Conservation (phyloP, 495 filamentous ascomycete genomes). For the Xylaria grammica region DNA sequence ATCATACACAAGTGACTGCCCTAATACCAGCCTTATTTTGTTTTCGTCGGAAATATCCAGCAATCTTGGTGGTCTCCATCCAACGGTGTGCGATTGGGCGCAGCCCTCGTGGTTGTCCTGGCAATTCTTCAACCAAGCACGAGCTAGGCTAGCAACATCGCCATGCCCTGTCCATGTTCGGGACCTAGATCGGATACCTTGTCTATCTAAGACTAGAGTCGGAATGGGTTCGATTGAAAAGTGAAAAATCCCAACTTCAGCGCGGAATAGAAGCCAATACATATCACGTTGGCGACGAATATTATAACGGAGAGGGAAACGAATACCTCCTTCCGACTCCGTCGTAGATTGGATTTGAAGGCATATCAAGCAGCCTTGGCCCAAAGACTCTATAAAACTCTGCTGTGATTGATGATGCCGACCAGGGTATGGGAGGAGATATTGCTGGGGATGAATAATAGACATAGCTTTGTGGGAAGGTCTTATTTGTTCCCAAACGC, state of each 20-base stretch:
- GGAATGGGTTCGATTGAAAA: background rate
- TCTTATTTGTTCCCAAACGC: background rate
- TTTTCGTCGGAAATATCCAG: background rate
- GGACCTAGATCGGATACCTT: background rate
- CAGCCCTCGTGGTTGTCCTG: background rate
- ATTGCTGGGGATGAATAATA: too few relatives aligned
- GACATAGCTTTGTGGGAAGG: fast-evolving
- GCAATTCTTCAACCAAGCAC: background rate
- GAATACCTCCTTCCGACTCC: too few relatives aligned
- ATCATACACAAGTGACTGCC: background rate
- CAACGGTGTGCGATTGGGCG: background rate
- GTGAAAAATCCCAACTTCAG: background rate
- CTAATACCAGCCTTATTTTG: background rate
- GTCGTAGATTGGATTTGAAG: background rate
- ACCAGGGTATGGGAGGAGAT: background rate
- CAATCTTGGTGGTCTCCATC: background rate
- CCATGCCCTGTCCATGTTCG: conserved; percentile 3
- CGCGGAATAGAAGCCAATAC: too few relatives aligned
- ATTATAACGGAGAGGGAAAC: background rate
- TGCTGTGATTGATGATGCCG: background rate
- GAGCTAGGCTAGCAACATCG: background rate
- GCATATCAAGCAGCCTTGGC: background rate
- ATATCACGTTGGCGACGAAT: too few relatives aligned
- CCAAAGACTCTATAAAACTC: background rate
- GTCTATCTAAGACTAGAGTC: background rate